phyloP scores from a whole-genome alignment of 2,329 filamentous ascomycete species.

The Podosphaera leucotricha region DNA sequence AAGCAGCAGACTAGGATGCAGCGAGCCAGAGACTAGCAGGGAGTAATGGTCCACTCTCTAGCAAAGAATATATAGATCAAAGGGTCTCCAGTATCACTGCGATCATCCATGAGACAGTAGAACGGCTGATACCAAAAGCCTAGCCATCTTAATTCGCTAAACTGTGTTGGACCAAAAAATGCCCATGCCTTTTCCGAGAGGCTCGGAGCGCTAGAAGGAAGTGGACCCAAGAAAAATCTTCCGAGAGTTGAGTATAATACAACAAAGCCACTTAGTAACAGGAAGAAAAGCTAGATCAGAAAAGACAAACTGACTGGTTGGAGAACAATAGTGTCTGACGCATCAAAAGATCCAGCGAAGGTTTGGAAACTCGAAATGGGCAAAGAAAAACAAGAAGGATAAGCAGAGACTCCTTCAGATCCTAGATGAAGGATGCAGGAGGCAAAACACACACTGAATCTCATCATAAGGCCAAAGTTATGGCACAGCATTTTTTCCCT shows the following conservation, averaged over 20 bases:
- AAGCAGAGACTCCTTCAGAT: neutral
- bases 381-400: neutral
- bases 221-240: neutral
- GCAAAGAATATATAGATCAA: too few relatives aligned
- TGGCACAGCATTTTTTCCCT: constrained; percentile 1
- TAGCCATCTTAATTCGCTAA: too few relatives aligned
- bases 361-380: neutral
- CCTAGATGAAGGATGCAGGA: neutral
- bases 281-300: neutral
- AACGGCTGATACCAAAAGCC: too few relatives aligned
- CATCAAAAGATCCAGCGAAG: neutral
- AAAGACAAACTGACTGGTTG: neutral
- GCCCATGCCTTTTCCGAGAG: too few relatives aligned
- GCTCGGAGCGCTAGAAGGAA: too few relatives aligned
- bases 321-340: neutral
- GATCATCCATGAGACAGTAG: too few relatives aligned
- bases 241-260: neutral
- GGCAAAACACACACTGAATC: neutral
- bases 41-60: neutral
- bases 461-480: neutral
- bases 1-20: too few relatives aligned
- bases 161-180: too few relatives aligned
- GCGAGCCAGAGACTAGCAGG: too few relatives aligned
- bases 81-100: too few relatives aligned
- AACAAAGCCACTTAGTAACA: neutral